Percentiles rank a stretch among this genome's conserved stretches.
These are phyloP conservation scores for Hibiscus syriacus DNA, from an alignment of 345 rosid species.

Conservation along the genomic window DNA sequence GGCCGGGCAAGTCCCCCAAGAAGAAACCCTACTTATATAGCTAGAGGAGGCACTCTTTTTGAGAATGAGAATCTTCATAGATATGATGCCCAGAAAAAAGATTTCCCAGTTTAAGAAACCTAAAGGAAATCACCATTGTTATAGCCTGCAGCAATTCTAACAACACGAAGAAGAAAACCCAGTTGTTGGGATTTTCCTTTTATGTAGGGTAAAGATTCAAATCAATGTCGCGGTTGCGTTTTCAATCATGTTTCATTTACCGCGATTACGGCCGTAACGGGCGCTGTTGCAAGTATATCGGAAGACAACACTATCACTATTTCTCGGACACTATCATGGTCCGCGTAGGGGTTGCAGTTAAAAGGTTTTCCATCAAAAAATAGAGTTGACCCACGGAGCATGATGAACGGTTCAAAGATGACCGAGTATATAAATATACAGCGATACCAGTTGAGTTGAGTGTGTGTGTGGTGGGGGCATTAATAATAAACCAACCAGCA, in stretches of 20 bases:
- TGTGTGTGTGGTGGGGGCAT: constrained; percentile 7
- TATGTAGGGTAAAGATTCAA: too few species aligned
- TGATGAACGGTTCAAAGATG: not conserved
- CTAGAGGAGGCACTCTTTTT: not conserved
- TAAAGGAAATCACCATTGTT: not conserved
- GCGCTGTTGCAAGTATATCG: too few species aligned
- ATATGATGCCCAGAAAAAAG: not conserved
- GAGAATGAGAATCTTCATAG: not conserved
- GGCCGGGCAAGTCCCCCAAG: not conserved
- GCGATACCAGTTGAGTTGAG: not conserved
- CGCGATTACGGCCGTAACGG: too few species aligned
- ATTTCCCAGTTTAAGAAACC: not conserved
- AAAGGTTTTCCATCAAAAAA: not conserved
- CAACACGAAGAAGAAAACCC: not conserved
- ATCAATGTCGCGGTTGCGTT: too few species aligned
- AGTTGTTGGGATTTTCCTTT: not conserved
- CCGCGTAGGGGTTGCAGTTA: not conserved
- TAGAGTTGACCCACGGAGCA: constrained; percentile 1
- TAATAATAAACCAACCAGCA: constrained; percentile 1
- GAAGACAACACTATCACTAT: too few species aligned
- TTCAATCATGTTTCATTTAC: too few species aligned
- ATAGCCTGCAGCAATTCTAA: not conserved
- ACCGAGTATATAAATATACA: too few species aligned
- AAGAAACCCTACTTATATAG: too few species aligned
- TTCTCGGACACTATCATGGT: too few species aligned